These are phyloP conservation scores for Penicillium lagena DNA, from an alignment of 495 filamentous ascomycete species.

Conservation along the genomic window DNA sequence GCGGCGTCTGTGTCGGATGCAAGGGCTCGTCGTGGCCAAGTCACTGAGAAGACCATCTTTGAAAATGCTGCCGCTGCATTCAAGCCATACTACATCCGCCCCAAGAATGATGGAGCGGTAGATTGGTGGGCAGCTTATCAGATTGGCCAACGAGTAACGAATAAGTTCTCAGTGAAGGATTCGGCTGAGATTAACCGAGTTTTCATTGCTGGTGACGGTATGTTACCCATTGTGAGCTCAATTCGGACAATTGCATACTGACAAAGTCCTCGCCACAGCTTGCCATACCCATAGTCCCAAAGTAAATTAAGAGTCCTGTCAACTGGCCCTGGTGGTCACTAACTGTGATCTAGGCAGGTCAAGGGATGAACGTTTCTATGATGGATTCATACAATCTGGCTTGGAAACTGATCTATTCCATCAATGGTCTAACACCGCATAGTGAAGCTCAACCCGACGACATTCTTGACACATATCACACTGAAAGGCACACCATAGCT, in stretches of 20 bases:
- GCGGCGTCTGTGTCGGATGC: conserved; percentile 18
- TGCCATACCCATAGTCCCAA: conserved; percentile 65
- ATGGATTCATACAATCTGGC: conserved; percentile 77
- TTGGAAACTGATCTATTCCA: conserved; percentile 75
- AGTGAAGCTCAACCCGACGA: conserved; percentile 33
- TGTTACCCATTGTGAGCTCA: conserved; percentile 4
- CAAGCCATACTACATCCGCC: conserved; percentile 40
- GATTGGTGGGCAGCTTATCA: conserved; percentile 65
- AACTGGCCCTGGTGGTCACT: no score
- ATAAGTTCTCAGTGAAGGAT: conserved; percentile 57
- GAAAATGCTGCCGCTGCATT: conserved; percentile 36
- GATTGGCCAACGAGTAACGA: conserved; percentile 68
- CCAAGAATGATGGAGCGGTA: conserved; percentile 27
- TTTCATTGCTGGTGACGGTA: conserved; percentile 62
- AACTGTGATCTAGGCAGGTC: conserved; percentile 51
- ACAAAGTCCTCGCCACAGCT: conserved; percentile 8
- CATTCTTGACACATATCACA: conserved; percentile 63
- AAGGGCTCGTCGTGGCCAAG: conserved; percentile 25
- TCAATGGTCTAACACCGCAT: conserved; percentile 50
- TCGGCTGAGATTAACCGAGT: conserved; percentile 40
- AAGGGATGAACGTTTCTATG: conserved; percentile 88
- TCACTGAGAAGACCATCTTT: conserved; percentile 36
- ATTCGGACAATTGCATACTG: background rate
- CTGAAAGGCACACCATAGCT: conserved; percentile 62
- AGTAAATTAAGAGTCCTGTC: conserved; percentile 19